Evolutionary conservation across 176 grass and related monocot species (phyloP).

Genomic region (Cenchrus purpureus): DNA sequence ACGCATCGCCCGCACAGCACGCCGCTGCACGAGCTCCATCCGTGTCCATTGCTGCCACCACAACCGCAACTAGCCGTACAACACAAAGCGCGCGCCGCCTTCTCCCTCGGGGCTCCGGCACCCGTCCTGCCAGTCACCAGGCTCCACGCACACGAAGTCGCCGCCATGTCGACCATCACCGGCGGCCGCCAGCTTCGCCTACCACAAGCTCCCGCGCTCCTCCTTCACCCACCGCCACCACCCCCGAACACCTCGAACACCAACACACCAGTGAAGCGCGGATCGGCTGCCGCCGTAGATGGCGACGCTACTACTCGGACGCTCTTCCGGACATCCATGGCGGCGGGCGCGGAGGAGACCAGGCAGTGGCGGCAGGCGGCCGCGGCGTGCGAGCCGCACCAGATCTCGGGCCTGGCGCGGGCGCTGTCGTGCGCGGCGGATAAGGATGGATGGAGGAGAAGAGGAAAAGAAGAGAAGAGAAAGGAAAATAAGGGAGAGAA

Average conservation of each 20-base stretch:
- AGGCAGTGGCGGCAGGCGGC: background rate
- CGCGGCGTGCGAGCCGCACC: conserved; percentile 51
- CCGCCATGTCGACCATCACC: conserved; percentile 9
- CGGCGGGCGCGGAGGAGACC: background rate
- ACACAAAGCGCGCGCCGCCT: background rate
- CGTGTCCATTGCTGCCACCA: background rate
- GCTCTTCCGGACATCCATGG: too few relatives aligned
- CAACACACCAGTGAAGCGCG: too few relatives aligned
- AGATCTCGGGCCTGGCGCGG: conserved; percentile 59
- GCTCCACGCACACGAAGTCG: background rate
- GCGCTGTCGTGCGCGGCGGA: conserved; percentile 48
- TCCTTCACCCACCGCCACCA: background rate
- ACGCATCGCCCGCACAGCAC: background rate
- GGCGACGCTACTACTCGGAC: too few relatives aligned
- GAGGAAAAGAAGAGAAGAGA: too few relatives aligned
- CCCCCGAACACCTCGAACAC: background rate
- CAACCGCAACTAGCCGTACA: background rate
- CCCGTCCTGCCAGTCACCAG: background rate
- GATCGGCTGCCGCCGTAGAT: too few relatives aligned
- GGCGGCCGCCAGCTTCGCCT: conserved; percentile 36
- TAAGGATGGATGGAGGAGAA: too few relatives aligned
- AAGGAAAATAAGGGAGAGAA: too few relatives aligned
- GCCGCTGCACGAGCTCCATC: background rate
- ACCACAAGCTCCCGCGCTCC: conserved; percentile 27
- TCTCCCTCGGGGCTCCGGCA: background rate